Evolutionary conservation across 2,329 filamentous ascomycete genomes (phyloP), one percentile per base, ranked within the genome.

Genomic region (Penicillium sp.): DNA sequence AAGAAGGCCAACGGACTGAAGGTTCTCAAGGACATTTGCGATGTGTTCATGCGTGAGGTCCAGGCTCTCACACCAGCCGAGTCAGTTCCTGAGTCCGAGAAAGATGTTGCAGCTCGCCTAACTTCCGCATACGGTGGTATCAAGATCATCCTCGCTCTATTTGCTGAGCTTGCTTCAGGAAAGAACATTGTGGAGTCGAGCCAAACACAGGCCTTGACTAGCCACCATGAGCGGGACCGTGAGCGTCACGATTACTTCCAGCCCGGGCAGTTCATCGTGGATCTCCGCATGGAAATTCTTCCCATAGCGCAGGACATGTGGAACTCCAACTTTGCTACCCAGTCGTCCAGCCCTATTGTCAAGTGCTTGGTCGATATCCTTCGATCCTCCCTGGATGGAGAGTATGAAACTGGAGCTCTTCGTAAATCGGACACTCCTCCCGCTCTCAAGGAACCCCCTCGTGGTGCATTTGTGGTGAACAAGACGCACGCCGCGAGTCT

Each of bases 71-170:
- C 77, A 12, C 73, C 74, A 26, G 70, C 73, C 12, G 70, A 74
- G 24, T 71, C 74, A 36, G 70, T 75, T 16, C 58, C 69, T 29
- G 69, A 74, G 26, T 53, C 65, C 44, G 64, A 72, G 28, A 68
- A 72, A 53, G 68, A 77, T 59, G 61, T 74, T 45, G 70, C 74
- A 18, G 71, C 73, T 36, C 68, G 74, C 41, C 67, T 78, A 29
- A 74, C 77, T 42, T 75, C 82, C 45, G 81, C 81, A 16, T 80
- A 82, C 57, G 81, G 81, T 24, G 82, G 81, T 42, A 83, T 95
- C 60, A 91, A 89, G 69, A 90, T 92, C 61, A 90, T 97, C 29
- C 79, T 99, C 26, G 85, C 88, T 28, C 81, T 97, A 49, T 96
- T 94, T 68, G 77, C 83, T 2, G 80, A 90, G 54, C 79, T 96